A percentile compares a stretch with the other conserved stretches of the same genome.
These are phyloP conservation scores for Elaeis guineensis DNA, from an alignment of 176 grass and related monocot genomes.

Conservation along the genomic window DNA sequence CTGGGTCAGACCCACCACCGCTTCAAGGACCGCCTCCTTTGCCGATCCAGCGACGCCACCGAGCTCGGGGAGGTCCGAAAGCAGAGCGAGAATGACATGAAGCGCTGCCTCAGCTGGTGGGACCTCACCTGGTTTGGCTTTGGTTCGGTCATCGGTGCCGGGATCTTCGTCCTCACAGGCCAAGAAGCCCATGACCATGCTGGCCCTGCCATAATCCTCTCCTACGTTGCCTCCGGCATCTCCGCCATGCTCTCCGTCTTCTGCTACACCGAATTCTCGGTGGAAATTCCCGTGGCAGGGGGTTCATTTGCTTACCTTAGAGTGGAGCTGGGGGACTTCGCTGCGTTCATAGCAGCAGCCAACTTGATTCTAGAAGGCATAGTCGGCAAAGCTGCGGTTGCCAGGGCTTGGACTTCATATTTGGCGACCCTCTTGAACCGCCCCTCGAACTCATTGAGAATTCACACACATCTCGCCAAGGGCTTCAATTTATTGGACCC, in stretches of 20 bases:
- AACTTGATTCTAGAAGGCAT: conserved; percentile 87
- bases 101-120: conserved; percentile 89
- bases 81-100: conserved; percentile 90
- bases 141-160: conserved; percentile 76
- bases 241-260: conserved; percentile 94
- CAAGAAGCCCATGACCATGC: conserved; percentile 73
- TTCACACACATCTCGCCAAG: conserved; percentile 31
- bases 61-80: conserved; percentile 58
- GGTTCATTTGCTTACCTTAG: conserved; percentile 89
- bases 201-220: conserved; percentile 79
- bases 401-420: conserved; percentile 77
- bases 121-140: conserved; percentile 96
- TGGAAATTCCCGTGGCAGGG: conserved; percentile 76
- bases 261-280: conserved; percentile 92
- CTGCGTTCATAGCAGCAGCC: conserved; percentile 71
- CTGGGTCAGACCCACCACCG: conserved; percentile 29
- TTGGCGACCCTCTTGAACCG: conserved; percentile 58
- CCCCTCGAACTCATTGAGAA: conserved; percentile 34
- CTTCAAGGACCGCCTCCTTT: conserved; percentile 46
- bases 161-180: conserved; percentile 90
- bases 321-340: conserved; percentile 82
- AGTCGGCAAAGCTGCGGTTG: conserved; percentile 63
- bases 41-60: conserved; percentile 50
- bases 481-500: conserved; percentile 76
- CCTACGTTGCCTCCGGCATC: conserved; percentile 64